A percentile compares a stretch with the other conserved stretches of the same genome.
Conservation (phyloP, 352 stramenopile species). For the Phytophthora sp. region DNA sequence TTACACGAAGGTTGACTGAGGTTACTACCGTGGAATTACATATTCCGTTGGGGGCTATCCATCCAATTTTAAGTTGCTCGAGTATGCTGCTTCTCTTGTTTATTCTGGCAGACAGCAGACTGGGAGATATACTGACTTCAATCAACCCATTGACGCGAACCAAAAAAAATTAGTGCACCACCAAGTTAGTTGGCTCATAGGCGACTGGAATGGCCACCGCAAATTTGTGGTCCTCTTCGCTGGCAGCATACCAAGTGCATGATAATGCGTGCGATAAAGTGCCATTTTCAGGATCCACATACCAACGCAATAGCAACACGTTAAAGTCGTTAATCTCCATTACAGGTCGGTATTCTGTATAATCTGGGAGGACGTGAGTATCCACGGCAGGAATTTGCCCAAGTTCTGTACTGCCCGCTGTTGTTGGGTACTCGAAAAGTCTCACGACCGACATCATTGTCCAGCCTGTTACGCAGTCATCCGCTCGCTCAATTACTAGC, state of each 20-base stretch:
- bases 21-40: too few species aligned
- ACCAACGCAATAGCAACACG: constrained; percentile 22
- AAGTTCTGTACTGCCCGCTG: not conserved
- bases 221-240: constrained; percentile 6
- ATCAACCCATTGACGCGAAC: not conserved
- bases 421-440: constrained; percentile 8
- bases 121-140: too few species aligned
- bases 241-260: constrained; percentile 14
- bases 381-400: not conserved
- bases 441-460: constrained; percentile 17
- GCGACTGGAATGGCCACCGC: constrained; percentile 1
- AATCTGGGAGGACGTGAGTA: not conserved
- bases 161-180: too few species aligned
- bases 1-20: too few species aligned
- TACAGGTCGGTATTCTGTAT: not conserved
- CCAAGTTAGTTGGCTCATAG: not conserved
- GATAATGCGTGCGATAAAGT: not conserved
- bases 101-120: too few species aligned
- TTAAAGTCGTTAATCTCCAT: constrained; percentile 16
- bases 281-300: not conserved
- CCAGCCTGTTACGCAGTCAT: constrained; percentile 1
- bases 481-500: constrained; percentile 2
- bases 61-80: too few species aligned
- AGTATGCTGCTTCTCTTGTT: too few species aligned
- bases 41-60: too few species aligned